phyloP scores from a whole-genome alignment of 441 rosid species.

The Mallotus japonicus region DNA sequence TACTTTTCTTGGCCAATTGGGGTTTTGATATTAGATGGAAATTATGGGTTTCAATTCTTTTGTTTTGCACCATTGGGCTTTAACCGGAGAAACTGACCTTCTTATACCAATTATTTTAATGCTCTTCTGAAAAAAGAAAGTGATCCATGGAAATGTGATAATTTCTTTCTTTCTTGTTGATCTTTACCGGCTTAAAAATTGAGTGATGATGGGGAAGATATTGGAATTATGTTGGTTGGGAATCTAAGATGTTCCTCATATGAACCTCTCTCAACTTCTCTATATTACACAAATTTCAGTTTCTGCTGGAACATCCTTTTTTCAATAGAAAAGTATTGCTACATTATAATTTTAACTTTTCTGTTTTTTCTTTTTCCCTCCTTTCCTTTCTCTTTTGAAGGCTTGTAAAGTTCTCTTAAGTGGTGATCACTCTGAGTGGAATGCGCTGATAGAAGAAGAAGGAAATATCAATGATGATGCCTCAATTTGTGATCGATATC shows the following conservation, averaged over 20 bases:
- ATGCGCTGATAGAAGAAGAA: conserved; percentile 54
- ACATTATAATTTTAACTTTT: conserved; percentile 18
- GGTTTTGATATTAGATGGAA: neutral
- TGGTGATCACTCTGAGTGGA: conserved; percentile 53
- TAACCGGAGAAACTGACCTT: neutral
- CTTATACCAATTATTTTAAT: neutral
- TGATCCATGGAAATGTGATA: neutral
- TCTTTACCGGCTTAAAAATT: neutral
- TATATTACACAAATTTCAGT: conserved; percentile 4
- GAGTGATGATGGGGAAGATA: neutral
- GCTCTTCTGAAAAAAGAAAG: neutral
- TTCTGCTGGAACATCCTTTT: neutral
- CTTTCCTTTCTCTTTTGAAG: conserved; percentile 35
- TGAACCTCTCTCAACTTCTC: neutral
- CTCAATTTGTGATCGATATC: conserved; percentile 54
- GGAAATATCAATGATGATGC: conserved; percentile 43
- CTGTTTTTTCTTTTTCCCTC: neutral
- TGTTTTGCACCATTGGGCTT: neutral
- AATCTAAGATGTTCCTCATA: neutral
- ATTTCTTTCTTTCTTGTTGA: neutral
- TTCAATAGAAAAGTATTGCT: conserved; percentile 14
- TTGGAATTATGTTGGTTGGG: neutral
- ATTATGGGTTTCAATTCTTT: neutral
- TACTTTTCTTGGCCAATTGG: neutral
- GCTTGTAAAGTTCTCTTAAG: conserved; percentile 68